phyloP scores from a whole-genome alignment of 257 asterid species.

The Plantago ovata region DNA sequence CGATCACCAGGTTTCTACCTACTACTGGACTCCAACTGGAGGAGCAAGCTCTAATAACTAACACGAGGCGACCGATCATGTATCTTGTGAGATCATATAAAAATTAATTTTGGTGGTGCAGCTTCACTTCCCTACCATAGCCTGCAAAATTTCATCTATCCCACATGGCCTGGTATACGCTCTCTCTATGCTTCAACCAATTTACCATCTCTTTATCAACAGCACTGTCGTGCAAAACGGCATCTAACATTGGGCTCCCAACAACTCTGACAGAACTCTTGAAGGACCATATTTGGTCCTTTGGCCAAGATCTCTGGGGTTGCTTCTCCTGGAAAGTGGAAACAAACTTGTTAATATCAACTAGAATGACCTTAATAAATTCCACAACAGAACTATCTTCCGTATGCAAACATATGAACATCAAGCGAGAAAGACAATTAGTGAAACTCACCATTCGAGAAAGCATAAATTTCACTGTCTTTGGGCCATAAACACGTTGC shows the following conservation, averaged over 20 bases:
- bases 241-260: conserved; percentile 91
- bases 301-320: conserved; percentile 90
- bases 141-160: conserved; percentile 71
- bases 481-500: conserved; percentile 91
- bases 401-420: background rate
- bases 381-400: too few relatives aligned
- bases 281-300: conserved; percentile 89
- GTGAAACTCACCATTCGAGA: conserved; percentile 66
- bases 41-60: conserved; percentile 25
- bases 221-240: conserved; percentile 49
- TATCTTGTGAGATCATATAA: conserved; percentile 17
- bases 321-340: conserved; percentile 85
- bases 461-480: conserved; percentile 82
- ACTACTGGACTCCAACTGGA: conserved; percentile 8
- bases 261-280: conserved; percentile 49
- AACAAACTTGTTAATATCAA: background rate
- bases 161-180: conserved; percentile 79
- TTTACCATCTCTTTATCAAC: conserved; percentile 75
- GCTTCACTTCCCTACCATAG: conserved; percentile 24
- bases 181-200: conserved; percentile 83
- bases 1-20: conserved; percentile 19
- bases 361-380: background rate
- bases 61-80: conserved; percentile 22
- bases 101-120: conserved; percentile 25
- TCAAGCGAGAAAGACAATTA: conserved; percentile 2